Evolutionary conservation across 2,329 filamentous ascomycete genomes (phyloP).

Genomic region (Penicillium sp.): DNA sequence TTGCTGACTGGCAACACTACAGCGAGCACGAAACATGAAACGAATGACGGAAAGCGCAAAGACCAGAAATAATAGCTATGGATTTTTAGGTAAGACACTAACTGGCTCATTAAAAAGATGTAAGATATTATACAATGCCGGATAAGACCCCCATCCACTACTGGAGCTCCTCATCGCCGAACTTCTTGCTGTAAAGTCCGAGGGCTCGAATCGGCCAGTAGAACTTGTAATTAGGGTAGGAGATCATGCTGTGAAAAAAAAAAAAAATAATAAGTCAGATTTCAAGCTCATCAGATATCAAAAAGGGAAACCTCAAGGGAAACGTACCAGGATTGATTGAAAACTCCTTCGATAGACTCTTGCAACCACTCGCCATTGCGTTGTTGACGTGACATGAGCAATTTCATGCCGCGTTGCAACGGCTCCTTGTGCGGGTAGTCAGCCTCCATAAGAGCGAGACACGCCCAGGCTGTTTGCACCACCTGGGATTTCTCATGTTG

Average conservation of each 20-base stretch:
- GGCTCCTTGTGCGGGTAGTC: constrained; percentile 69
- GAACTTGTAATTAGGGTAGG: constrained; percentile 98
- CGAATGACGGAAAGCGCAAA: too few relatives aligned
- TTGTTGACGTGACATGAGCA: constrained; percentile 82
- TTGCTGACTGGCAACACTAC: too few relatives aligned
- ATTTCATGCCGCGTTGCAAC: constrained; percentile 65
- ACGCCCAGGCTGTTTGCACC: constrained; percentile 89
- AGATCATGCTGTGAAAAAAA: constrained; percentile 69
- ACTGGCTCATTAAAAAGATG: background rate
- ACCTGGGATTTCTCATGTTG: constrained; percentile 80
- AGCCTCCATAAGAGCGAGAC: constrained; percentile 75
- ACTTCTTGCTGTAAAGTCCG: constrained; percentile 75
- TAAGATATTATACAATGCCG: background rate
- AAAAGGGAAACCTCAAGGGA: background rate
- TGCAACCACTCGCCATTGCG: constrained; percentile 89
- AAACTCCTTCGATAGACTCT: constrained; percentile 94
- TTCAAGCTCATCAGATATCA: background rate
- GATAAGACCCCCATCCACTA: constrained; percentile 8
- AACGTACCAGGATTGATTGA: constrained; percentile 88
- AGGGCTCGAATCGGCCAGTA: constrained; percentile 90
- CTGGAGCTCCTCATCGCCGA: constrained; percentile 57
- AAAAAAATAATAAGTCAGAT: constrained; percentile 15
- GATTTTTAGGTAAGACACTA: too few relatives aligned
- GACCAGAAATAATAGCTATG: too few relatives aligned
- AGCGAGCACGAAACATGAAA: too few relatives aligned